Base-by-base conservation (phyloP, 148 eudicot species). In the Polygonum aviculare region DNA sequence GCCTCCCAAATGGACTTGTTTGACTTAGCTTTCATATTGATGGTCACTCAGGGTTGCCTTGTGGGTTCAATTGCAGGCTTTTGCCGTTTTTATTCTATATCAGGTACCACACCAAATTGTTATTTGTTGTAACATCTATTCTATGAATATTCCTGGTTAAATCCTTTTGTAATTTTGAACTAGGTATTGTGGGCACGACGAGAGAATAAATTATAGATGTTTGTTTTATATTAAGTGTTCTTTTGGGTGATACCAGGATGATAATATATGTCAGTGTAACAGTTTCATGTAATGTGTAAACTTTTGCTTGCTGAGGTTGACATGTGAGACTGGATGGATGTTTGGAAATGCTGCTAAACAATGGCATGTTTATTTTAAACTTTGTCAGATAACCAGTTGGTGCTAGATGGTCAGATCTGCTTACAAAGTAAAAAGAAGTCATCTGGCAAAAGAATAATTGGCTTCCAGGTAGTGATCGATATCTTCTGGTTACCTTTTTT, bases 401-500 rank as follows among this genome's bases (percentile, higher is more conserved):
- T 87, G 75, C 84, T 95, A 76, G 93, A 91, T 76, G 86, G 83
- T 72, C 85, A 80, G 69, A 84, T 89, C 38, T 82, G 84, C 72
- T 81, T 93, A 72, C 83, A 85, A 81, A 82, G 71, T 72, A 93
- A 90, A 78, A 96, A 92, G 81, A 95, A 95, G 76, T 79, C 91
- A 63, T 81, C 90, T 3, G 79, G 94, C 83, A 95, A 87, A 80
- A 84, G 94, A 82, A 86, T 95, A 85, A 93, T 93, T 49, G 89
- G 91, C 76, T 91, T 95, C 69, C 97, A 93, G 97, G 99, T 38
- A 63, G 31, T 54, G 67, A 36, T 33, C n/a, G 60, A 18, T 54
- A 6, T 18, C 22, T 18, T 59, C 8, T 82, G 75, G 36, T 50
- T 74, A 54, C 57, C 72, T 69, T 49, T 54, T 54, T 54, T 18